Percentiles rank a stretch among this genome's conserved stretches.
phyloP scores from a whole-genome alignment of 176 grass and related monocot genomes.

The Aegilops bicornis region DNA sequence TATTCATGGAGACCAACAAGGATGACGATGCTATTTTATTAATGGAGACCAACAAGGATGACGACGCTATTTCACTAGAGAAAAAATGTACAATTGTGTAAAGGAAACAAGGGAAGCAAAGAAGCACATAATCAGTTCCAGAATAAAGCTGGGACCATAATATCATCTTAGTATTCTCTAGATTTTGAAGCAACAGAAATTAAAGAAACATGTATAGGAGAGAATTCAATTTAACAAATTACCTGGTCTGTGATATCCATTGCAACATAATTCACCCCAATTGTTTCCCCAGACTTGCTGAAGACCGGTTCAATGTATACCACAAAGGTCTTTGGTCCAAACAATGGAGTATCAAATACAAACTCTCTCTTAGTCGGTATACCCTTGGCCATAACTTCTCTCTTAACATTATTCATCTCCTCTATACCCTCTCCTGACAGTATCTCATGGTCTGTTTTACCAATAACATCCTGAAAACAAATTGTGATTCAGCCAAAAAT shows the following conservation, averaged over 20 bases:
- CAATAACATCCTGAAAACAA: conserved; percentile 80
- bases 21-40: background rate
- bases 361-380: conserved; percentile 75
- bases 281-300: conserved; percentile 57
- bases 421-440: conserved; percentile 60
- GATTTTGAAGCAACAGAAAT: background rate
- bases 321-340: conserved; percentile 86
- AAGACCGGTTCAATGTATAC: conserved; percentile 87
- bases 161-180: background rate
- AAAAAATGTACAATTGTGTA: background rate
- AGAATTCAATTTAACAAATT: conserved; percentile 1
- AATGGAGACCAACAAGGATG: background rate
- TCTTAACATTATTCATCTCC: conserved; percentile 80
- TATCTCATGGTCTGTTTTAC: conserved; percentile 90
- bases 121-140: background rate
- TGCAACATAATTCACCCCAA: conserved; percentile 88
- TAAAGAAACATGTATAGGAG: background rate
- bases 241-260: conserved; percentile 94
- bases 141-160: background rate
- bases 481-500: conserved; percentile 25
- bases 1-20: background rate
- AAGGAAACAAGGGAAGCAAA: background rate
- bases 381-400: conserved; percentile 60
- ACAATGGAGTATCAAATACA: conserved; percentile 67
- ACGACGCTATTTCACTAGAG: background rate